Base-by-base conservation (phyloP, 306 rosid species). In the Corylus avellana region DNA sequence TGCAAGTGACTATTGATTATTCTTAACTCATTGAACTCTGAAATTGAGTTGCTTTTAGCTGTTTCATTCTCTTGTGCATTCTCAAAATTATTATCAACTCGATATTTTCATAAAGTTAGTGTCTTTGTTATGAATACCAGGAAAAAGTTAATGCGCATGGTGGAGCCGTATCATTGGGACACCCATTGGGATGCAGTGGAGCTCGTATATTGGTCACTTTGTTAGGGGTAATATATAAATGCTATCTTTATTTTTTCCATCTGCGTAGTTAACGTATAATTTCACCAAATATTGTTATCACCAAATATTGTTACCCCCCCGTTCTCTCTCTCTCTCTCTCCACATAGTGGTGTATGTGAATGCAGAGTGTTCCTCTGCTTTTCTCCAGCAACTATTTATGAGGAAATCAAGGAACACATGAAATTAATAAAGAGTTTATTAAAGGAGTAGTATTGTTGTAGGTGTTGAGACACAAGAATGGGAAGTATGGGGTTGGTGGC, bases 101-200 rank as follows among this genome's bases (percentile, higher is more conserved):
- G 7, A 84, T 74, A 54, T 10, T 62, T 77, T 42, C 51, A 71
- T 47, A 53, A 22, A 74, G 68, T 72, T 77, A 72, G 27, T 77
- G 66, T 25, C 68, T 73, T 88, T 75, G 75, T 46, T 55, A 79
- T 85, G 68, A 86, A 85, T 85, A 51, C 88, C 88, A 92, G 98
- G 97, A 86, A 46, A 92, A 72, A 84, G 84, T 94, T 70, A 92
- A 94, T 59, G 92, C 29, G 4, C 95, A 94, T 69, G 98, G 98
- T 67, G 97, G 98, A 71, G 97, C 93, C 81, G 97, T 92, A 74
- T 91, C 98, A 73, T 81, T 94, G 90, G 98, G 98, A 67, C 98
- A 94, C 69, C 98, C 97, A 4, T 73, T 94, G 84, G 97, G 97
- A 46, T 92, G 98, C 88, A 94, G 98, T 72, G 98, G 97, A 77